Percentiles rank a stretch among this genome's conserved stretches.
Conservation (phyloP, 2,329 filamentous ascomycete genomes). For the Trichoderma gracile region DNA sequence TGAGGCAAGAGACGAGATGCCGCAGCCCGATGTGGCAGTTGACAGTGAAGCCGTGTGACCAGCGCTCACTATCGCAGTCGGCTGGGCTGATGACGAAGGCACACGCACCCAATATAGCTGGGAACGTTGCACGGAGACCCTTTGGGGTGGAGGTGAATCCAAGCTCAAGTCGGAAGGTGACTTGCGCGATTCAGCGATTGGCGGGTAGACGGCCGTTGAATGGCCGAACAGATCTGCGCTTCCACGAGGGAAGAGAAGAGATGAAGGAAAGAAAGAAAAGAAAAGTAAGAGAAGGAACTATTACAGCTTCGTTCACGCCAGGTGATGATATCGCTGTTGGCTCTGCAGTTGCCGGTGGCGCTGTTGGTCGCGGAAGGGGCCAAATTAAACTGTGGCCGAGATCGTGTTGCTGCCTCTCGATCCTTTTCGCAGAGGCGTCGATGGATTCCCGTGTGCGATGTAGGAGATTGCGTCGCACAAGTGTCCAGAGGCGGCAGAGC, state of each 20-base stretch:
- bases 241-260: not conserved
- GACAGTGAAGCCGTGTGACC: constrained; percentile 24
- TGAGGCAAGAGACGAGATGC: constrained; percentile 14
- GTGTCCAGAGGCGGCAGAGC: constrained; percentile 17
- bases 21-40: constrained; percentile 26
- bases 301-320: constrained; percentile 20
- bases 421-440: not conserved
- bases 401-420: not conserved
- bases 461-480: constrained; percentile 17
- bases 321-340: constrained; percentile 12
- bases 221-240: constrained; percentile 14
- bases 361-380: not conserved
- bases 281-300: not conserved
- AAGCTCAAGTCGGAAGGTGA: constrained; percentile 28
- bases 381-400: constrained; percentile 6
- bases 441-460: constrained; percentile 5
- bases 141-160: constrained; percentile 22
- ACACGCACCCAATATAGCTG: constrained; percentile 7
- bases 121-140: constrained; percentile 23
- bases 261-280: not conserved
- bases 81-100: constrained; percentile 19
- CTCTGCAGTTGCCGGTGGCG: not conserved
- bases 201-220: not conserved
- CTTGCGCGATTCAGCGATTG: constrained; percentile 8
- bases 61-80: constrained; percentile 7